Base-by-base conservation (phyloP, 495 filamentous ascomycete genomes). In the Terfezia boudieri region DNA sequence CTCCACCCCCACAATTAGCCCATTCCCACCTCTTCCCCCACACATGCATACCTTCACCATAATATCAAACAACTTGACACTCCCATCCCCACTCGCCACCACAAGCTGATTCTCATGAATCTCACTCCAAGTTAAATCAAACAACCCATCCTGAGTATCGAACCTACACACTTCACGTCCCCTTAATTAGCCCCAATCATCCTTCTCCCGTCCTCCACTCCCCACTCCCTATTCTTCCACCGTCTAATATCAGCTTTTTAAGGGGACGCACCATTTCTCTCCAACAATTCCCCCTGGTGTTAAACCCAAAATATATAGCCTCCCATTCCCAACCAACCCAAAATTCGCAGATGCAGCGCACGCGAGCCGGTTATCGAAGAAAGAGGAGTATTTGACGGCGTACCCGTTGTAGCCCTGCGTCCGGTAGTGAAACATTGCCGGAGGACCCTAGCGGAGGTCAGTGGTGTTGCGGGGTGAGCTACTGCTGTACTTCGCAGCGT, bases 101-200 rank as follows among this genome's bases (percentile, higher is more conserved):
- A 87, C 76, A 57, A 94, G 72, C 70, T 98, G 90, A 67, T 90
- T 85, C 71, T 94, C 86, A 73, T 98, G 83, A 53, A 82, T 73
- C 69, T 98, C 90, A 55, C 86, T 92, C 86, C 88, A 95, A 57
- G 85, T 73, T 41, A 85, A 73, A 68, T 98, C 90, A 68, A 87
- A 98, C 61, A 94, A 82, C 43, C 86, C 82, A 67, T 96, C 92
- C 73, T 95, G 90, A 37, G 90, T 98, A 61, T 94, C 89, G 69
- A 83, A 98, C 65, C 82, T 87, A 58, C 58, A 17, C 52, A 49
- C 14, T 20, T 14, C 14, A 14, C 26, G 26, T 32, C 26, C 26
- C 26, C 26, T 7, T 32, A 32, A 32, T 32, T 32, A 32, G 26
- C 26, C 26, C 26, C 26, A 32, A 32, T 32, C 26, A 32, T 32